Evolutionary conservation across 345 rosid genomes (phyloP), one percentile per base, ranked within the genome.

Genomic region (Lumnitzera racemosa): DNA sequence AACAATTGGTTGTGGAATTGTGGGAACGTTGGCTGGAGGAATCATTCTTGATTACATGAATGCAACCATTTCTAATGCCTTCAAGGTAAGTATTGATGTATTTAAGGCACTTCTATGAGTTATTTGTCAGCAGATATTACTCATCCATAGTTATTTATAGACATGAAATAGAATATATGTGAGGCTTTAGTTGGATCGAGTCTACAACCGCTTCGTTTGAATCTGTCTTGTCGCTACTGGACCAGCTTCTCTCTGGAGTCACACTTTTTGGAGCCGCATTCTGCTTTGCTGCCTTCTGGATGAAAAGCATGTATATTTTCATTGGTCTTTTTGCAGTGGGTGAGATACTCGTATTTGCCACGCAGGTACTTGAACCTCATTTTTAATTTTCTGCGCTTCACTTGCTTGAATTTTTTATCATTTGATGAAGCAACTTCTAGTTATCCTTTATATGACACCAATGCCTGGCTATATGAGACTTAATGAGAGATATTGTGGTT

Each of bases 21-120:
- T 90, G 23, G 99, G 99, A 60, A 90, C 97, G 43, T 48, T 94
- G 66, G 76, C 88, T 0, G 99, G 99, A 14, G 96, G 97, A 58
- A 67, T 70, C 51, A 49, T 85, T 57, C 92, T 94, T 46, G 99
- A 94, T 74, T 70, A 59, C 67, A 76, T 94, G 61, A 76, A 52
- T 60, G 73, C 95, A 46, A 90, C 96, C 15, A 84, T 94, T 58
- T 55, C 83, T 8, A 88, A 94, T 83, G 95, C 99, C 56, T 94
- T 94, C 66, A 94, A 88, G 90, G 99, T 88, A 68, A 58, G 59
- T 76, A 65, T 24, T 62, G 53, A 49, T 52, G 43, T 29, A 47
- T 16, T 47, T 5, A 23, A 53, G 43, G 43, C 43, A 36, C 43
- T 36, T 36, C 43, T 5, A 36, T 4, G 43, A 36, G 43, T 36